phyloP scores from a whole-genome alignment of 2,329 filamentous ascomycete genomes.

The Xylaria sp. region DNA sequence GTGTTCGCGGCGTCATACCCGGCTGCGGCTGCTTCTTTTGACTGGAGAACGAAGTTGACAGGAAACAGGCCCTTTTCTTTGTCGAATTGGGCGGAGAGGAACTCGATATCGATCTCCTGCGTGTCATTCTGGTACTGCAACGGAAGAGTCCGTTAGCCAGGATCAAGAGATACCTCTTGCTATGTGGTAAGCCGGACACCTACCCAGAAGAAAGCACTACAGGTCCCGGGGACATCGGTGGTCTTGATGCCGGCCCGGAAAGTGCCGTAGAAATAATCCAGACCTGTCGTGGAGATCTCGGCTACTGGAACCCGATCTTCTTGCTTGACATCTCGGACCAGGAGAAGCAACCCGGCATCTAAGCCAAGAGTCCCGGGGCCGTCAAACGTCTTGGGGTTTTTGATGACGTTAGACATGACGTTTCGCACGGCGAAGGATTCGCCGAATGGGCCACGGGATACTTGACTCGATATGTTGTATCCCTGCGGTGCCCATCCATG shows the following conservation, averaged over 20 bases:
- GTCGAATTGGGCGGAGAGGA: slow-evolving; percentile 75
- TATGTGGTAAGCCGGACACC: slow-evolving; percentile 36
- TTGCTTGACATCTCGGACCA: slow-evolving; percentile 59
- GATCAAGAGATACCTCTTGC: background rate
- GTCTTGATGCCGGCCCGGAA: slow-evolving; percentile 76
- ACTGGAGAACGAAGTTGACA: slow-evolving; percentile 81
- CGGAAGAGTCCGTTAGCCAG: slow-evolving; percentile 14
- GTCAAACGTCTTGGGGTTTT: slow-evolving; percentile 55
- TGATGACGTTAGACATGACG: slow-evolving; percentile 64
- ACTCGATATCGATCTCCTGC: slow-evolving; percentile 84
- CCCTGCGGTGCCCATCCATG: slow-evolving; percentile 71
- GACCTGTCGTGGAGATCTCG: slow-evolving; percentile 70
- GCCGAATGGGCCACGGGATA: slow-evolving; percentile 71
- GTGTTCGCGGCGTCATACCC: slow-evolving; percentile 73
- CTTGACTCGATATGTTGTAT: slow-evolving; percentile 71
- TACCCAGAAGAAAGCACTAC: slow-evolving; percentile 84
- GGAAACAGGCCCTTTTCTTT: slow-evolving; percentile 62
- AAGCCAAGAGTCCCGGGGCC: slow-evolving; percentile 58
- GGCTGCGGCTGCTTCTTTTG: slow-evolving; percentile 64
- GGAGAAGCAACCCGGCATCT: slow-evolving; percentile 66
- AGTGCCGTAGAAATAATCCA: slow-evolving; percentile 75
- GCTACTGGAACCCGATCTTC: slow-evolving; percentile 68
- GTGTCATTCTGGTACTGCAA: slow-evolving; percentile 79
- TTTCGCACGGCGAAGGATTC: slow-evolving; percentile 71
- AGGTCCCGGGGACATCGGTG: slow-evolving; percentile 72